Evolutionary conservation across 192 early-diverging fungal species (phyloP), one percentile per base, ranked within the genome.

Genomic region (Phycomyces nitens): DNA sequence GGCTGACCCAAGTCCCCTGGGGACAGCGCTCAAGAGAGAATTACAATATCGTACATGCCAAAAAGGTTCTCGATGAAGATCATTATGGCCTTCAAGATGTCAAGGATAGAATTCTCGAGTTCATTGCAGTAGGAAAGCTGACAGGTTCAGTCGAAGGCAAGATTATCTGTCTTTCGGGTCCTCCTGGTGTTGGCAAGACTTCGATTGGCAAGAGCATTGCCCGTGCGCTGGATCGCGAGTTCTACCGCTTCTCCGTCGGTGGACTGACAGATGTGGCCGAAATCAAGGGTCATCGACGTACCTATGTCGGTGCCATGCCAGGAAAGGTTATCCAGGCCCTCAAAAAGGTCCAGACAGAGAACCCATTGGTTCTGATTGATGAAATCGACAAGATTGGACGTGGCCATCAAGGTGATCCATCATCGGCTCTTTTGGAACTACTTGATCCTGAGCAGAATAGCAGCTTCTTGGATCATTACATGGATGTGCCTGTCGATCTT

Each of bases 11-110:
- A 73, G 84, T 99, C 11, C 97, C 97, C 21, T 99, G 95, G 95
- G 97, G 97, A 57, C 85, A 88, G 66, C 78, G 88, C 58, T 90
- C 89, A 1, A 75, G 83, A 16, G 97, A 99, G 77, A 96, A 98
- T 72, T 98, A 95, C 65, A 91, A 95, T 65, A 86, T 99, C 66
- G 71, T 81, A 60, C 89, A 92, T 65, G 95, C 97, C 24, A 78
- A 82, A 22, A 77, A 69, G 18, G 93, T 98, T 0, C 82, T 99
- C n/a, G 95, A 99, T 73, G 93, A 97, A 77, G 97, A 99, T 74
- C 97, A 99, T 75, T 97, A 98, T 74, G 97, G 97, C n/a, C 73
- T 99, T 60, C 92, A 99, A 69, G 97, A 99, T 73, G 97, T 99
- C 60, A 99, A 99, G 84, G 95, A 98, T 68, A 88, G 97, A 23